These are phyloP conservation scores for Mycosarcoma maydis DNA, from an alignment of 1,284 basidiomycete genomes.

Conservation along the genomic window DNA sequence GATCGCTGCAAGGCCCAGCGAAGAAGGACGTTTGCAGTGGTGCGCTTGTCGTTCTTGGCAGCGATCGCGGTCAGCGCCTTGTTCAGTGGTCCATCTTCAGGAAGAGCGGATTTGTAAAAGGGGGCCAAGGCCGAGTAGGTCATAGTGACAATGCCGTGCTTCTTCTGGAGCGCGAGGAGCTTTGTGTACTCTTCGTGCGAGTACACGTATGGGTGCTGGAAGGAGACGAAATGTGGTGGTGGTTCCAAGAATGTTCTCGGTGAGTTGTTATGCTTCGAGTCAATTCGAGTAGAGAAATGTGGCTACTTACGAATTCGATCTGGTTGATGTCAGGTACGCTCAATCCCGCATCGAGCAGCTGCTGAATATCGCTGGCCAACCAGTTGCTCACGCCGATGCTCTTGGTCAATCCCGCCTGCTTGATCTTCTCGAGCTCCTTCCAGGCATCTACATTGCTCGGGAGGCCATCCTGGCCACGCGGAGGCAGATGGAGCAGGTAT, in stretches of 20 bases:
- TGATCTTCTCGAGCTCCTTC: conserved; percentile 53
- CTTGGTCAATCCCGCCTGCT: conserved; percentile 40
- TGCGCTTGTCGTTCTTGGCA: conserved; percentile 29
- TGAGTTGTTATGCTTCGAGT: too few species aligned
- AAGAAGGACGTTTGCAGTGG: conserved; percentile 38
- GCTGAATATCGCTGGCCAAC: conserved; percentile 50
- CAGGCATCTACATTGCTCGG: conserved; percentile 53
- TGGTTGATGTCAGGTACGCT: conserved; percentile 56
- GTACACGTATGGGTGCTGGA: conserved; percentile 42
- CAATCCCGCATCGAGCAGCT: conserved; percentile 45
- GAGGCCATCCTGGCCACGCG: conserved; percentile 47
- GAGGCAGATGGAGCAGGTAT: conserved; percentile 51
- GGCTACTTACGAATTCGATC: conserved; percentile 50
- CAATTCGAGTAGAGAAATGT: too few species aligned
- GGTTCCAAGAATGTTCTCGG: too few species aligned
- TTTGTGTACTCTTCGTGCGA: conserved; percentile 39
- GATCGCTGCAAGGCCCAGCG: conserved; percentile 50
- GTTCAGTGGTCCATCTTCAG: conserved; percentile 31
- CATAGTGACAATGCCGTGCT: conserved; percentile 49
- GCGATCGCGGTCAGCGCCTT: conserved; percentile 42
- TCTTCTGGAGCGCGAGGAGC: conserved; percentile 40
- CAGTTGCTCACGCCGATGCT: conserved; percentile 55
- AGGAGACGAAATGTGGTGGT: too few species aligned
- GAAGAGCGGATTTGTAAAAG: conserved; percentile 35
- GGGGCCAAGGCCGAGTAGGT: conserved; percentile 50